Conservation (phyloP, 2,329 filamentous ascomycete genomes). For the Emmonsia crescens region DNA sequence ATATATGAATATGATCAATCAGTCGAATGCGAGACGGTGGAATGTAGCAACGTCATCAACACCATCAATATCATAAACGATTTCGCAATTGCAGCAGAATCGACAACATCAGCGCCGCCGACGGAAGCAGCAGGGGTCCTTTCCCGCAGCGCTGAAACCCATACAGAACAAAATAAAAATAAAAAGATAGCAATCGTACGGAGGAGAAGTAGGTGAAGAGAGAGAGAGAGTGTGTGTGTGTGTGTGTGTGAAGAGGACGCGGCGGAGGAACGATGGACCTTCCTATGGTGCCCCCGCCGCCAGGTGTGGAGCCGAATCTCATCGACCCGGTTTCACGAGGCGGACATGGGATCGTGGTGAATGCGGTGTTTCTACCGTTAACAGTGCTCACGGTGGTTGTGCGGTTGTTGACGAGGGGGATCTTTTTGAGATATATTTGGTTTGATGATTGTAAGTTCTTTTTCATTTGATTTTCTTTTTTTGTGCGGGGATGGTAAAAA, state of each 20-base stretch:
- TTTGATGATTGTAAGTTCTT: conserved; percentile 20
- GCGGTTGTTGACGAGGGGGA: conserved; percentile 19
- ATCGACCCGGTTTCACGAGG: conserved; percentile 18
- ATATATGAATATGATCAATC: background rate
- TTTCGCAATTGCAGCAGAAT: background rate
- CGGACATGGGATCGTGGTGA: conserved; percentile 18
- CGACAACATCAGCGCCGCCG: no score
- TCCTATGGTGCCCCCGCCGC: conserved; percentile 19
- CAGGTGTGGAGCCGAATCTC: conserved; percentile 19
- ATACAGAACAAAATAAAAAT: no score
- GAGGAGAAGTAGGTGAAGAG: background rate
- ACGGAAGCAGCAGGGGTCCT: background rate
- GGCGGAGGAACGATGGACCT: background rate
- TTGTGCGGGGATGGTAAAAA: conserved; percentile 17
- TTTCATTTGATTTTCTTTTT: background rate
- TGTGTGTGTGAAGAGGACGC: no score
- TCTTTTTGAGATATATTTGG: conserved; percentile 18
- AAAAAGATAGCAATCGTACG: no score
- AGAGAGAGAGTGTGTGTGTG: background rate
- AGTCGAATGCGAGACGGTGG: background rate
- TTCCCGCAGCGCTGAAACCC: no score
- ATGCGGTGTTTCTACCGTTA: conserved; percentile 20
- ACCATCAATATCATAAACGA: background rate
- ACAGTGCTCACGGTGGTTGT: conserved; percentile 15
- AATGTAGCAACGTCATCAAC: background rate